Evolutionary conservation across 495 filamentous ascomycete genomes (phyloP).

Genomic region (Rhizodiscina lignyota): DNA sequence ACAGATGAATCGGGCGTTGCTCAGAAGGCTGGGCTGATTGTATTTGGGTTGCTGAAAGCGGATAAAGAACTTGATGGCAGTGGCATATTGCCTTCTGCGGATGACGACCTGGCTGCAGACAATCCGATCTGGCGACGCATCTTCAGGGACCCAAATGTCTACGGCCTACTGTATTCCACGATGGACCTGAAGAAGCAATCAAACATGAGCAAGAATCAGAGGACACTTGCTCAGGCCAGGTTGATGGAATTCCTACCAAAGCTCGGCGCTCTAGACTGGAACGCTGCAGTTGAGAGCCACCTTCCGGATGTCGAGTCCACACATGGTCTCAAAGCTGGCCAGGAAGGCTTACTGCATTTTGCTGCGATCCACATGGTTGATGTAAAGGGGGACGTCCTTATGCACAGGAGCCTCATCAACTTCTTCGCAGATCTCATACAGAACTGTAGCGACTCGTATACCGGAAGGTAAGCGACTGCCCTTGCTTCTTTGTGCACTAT

Average conservation of each 20-base stretch:
- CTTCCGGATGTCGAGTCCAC: slow-evolving; percentile 40
- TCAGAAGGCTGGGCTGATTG: slow-evolving; percentile 42
- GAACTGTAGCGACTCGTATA: slow-evolving; percentile 4
- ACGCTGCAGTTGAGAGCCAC: slow-evolving; percentile 38
- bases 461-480: slow-evolving; percentile 2
- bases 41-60: slow-evolving; percentile 54
- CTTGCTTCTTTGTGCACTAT: background rate
- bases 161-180: too few relatives aligned
- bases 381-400: slow-evolving; percentile 47
- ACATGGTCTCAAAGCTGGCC: slow-evolving; percentile 26
- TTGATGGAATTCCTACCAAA: slow-evolving; percentile 53
- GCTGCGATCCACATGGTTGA: slow-evolving; percentile 61
- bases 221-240: slow-evolving; percentile 63
- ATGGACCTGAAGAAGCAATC: slow-evolving; percentile 22
- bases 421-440: slow-evolving; percentile 35
- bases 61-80: slow-evolving; percentile 35
- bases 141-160: slow-evolving; percentile 39
- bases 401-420: slow-evolving; percentile 64
- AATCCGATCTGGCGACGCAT: slow-evolving; percentile 53
- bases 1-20: slow-evolving; percentile 57
- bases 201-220: slow-evolving; percentile 39
- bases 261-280: slow-evolving; percentile 47
- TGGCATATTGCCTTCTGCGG: slow-evolving; percentile 12
- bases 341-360: slow-evolving; percentile 52
- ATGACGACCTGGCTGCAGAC: slow-evolving; percentile 21